Evolutionary conservation across 257 asterid species (phyloP).

Genomic region (Haberlea rhodopensis): DNA sequence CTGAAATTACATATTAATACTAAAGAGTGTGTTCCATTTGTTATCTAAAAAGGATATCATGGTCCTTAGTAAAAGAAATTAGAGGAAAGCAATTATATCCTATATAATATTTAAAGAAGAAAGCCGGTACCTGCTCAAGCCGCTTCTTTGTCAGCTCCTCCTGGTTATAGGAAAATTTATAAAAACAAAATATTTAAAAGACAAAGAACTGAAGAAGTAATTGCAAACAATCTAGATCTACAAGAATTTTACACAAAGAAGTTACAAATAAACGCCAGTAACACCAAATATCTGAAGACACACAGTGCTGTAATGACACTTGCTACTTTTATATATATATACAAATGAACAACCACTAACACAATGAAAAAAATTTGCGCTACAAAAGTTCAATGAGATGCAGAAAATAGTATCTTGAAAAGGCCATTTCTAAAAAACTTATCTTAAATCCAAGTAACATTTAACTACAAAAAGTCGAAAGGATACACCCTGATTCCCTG

Average conservation of each 20-base stretch:
- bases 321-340: background rate
- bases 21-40: background rate
- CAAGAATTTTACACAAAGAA: background rate
- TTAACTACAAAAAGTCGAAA: background rate
- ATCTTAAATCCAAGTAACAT: background rate
- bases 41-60: background rate
- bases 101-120: slow-evolving; percentile 3
- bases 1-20: background rate
- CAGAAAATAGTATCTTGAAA: background rate
- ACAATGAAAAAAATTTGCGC: background rate
- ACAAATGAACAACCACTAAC: background rate
- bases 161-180: slow-evolving; percentile 47
- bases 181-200: slow-evolving; percentile 26
- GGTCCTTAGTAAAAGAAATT: background rate
- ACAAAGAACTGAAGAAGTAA: slow-evolving; percentile 15
- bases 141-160: slow-evolving; percentile 63
- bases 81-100: background rate
- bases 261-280: background rate
- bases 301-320: background rate
- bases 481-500: background rate
- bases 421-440: background rate
- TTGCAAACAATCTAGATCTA: slow-evolving; percentile 8
- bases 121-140: slow-evolving; percentile 57
- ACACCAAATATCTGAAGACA: background rate
- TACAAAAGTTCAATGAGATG: background rate